Conservation (phyloP, 768 basidiomycete species). For the Naganishia vaughanmartiniae region DNA sequence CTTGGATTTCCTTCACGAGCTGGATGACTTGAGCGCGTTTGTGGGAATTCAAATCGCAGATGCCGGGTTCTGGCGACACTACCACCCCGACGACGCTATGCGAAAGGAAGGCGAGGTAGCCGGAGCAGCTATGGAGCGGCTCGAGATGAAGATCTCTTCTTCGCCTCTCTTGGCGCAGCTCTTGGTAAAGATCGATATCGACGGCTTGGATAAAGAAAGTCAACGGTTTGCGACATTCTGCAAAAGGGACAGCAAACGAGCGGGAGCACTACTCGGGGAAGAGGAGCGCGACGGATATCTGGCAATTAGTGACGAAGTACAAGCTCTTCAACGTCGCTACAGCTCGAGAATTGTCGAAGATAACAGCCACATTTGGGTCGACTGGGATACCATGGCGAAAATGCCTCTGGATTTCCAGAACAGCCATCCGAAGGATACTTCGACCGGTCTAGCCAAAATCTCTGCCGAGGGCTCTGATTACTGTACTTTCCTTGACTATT, state of each 20-base stretch:
- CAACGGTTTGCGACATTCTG: background rate
- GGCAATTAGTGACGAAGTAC: background rate
- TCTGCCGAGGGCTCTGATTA: background rate
- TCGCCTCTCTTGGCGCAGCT: background rate
- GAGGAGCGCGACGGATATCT: background rate
- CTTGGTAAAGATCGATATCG: background rate
- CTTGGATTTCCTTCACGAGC: background rate
- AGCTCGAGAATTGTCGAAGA: background rate
- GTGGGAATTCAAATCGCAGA: background rate
- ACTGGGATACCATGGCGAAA: background rate
- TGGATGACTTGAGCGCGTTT: constrained; percentile 9
- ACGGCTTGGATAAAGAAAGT: background rate
- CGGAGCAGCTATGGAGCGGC: background rate
- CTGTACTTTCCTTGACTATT: background rate
- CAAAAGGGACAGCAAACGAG: background rate
- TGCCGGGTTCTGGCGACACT: background rate
- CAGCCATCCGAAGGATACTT: background rate
- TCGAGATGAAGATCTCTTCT: background rate
- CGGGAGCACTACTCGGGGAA: background rate
- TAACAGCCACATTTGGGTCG: background rate
- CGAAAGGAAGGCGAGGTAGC: background rate
- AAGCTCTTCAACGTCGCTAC: background rate
- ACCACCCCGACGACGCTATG: background rate
- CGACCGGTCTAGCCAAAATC: background rate
- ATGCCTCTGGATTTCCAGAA: background rate